Conservation (phyloP, 139 green algal species). For the Chlamydomonas incerta region DNA sequence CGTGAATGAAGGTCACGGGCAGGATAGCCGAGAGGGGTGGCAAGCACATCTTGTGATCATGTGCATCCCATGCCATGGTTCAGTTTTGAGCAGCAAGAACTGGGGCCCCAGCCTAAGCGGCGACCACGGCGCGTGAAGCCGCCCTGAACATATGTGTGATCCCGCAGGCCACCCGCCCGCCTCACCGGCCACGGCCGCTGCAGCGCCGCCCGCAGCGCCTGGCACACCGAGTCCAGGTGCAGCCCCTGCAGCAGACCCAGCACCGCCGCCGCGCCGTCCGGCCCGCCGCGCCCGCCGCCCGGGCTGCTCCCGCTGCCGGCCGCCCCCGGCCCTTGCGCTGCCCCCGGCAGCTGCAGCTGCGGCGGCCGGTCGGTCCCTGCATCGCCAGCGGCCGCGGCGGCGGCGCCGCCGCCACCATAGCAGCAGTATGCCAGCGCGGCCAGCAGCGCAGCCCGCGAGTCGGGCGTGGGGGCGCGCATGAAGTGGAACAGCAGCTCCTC, state of each 20-base stretch:
- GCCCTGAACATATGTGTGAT: no score
- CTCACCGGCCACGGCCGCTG: slow-evolving; percentile 37
- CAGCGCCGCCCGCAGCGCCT: slow-evolving; percentile 26
- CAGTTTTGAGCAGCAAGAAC: no score
- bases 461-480: slow-evolving; percentile 39
- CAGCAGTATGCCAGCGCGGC: neutral
- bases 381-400: neutral
- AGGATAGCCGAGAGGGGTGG: no score
- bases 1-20: no score
- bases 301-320: no score
- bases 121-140: no score
- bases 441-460: slow-evolving; percentile 32
- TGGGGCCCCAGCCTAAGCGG: no score
- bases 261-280: neutral
- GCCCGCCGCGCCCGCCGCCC: neutral
- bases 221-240: slow-evolving; percentile 34
- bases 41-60: no score
- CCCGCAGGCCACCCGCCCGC: no score
- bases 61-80: no score
- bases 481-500: slow-evolving; percentile 45
- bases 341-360: neutral
- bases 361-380: neutral
- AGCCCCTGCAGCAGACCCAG: slow-evolving; percentile 17
- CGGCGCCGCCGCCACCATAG: neutral
- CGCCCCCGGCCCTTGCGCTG: neutral